These are phyloP conservation scores for Pseudogymnoascus sp. DNA, from an alignment of 2,329 filamentous ascomycete species.

Conservation along the genomic window DNA sequence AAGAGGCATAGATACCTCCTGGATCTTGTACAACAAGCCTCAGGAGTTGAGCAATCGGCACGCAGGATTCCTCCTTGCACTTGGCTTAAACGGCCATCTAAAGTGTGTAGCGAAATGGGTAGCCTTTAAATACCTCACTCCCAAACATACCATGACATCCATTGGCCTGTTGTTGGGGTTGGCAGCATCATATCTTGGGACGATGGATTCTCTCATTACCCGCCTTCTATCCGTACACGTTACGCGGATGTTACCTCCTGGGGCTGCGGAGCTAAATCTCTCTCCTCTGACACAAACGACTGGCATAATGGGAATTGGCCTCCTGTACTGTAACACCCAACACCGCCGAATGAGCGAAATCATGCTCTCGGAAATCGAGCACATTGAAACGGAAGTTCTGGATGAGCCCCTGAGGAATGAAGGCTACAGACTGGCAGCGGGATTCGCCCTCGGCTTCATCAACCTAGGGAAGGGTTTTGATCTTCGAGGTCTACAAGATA, in stretches of 20 bases:
- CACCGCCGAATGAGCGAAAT: conserved; percentile 98
- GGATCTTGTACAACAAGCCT: conserved; percentile 98
- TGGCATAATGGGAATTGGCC: conserved; percentile 91
- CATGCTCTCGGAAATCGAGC: conserved; percentile 95
- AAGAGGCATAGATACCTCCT: conserved; percentile 93
- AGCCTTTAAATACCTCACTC: conserved; percentile 97
- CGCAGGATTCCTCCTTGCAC: conserved; percentile 81
- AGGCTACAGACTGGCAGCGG: conserved; percentile 90
- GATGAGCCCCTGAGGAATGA: conserved; percentile 83
- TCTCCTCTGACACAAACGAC: conserved; percentile 91
- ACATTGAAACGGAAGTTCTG: conserved; percentile 70
- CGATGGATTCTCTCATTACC: conserved; percentile 94
- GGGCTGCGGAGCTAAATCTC: conserved; percentile 87
- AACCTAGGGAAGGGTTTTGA: conserved; percentile 89
- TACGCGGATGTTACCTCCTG: conserved; percentile 83
- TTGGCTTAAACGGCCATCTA: conserved; percentile 92
- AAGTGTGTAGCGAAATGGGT: conserved; percentile 95
- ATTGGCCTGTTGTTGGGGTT: conserved; percentile 89
- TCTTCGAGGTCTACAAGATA: conserved; percentile 81
- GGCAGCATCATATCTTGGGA: conserved; percentile 88
- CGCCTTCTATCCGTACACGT: conserved; percentile 91
- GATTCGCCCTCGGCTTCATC: conserved; percentile 87
- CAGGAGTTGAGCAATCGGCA: conserved; percentile 91
- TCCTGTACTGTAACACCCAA: conserved; percentile 90
- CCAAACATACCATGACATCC: conserved; percentile 98